Base-by-base conservation (phyloP, 257 asterid species). In the Verbascum thapsus region DNA sequence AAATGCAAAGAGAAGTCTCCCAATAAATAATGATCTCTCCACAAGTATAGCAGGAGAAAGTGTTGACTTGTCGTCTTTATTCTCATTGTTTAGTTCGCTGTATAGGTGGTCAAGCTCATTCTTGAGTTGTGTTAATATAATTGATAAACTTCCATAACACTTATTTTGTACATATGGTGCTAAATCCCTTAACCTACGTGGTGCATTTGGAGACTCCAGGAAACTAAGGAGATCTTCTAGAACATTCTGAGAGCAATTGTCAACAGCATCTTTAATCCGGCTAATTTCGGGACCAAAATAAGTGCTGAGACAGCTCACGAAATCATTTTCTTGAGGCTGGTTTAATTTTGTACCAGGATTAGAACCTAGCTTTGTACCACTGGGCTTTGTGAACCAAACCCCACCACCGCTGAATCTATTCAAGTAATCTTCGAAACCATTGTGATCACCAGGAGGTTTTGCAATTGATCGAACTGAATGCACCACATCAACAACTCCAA, bases 241-340 rank as follows among this genome's bases (percentile, higher is more conserved):
- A 63, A 90, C 88, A 74, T 72, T 80, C 80, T 82, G 83, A 71
- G 95, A 90, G 71, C 90, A 72, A 77, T 74, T 77, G 67, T 94
- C 99, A 49, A 94, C 90, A 8, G 85, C 89, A 74, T 87, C 99
- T 83, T 85, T 85, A 49, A 94, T 90, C 58, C 90, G 85, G 78
- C 90, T 87, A 59, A 94, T 88, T 80, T 94, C 99, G 54, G 87
- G 75, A 44, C 99, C 97, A 57, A 94, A 87, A 78, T 85, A 90
- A 69, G 90, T 75, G 71, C 69, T 79, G 61, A 94, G 96, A 75
- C 90, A 82, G 79, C 83, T 83, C 23, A 66, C 77, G 18, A 87
- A 75, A 74, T 87, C 96, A 81, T 81, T 84, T 71, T 87, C 97
- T 68, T 77, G 85, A n/a, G 80, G 51, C 59, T 80, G 83, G 73